phyloP scores from a whole-genome alignment of 2,329 filamentous ascomycete genomes.

The Colletotrichum sidae region DNA sequence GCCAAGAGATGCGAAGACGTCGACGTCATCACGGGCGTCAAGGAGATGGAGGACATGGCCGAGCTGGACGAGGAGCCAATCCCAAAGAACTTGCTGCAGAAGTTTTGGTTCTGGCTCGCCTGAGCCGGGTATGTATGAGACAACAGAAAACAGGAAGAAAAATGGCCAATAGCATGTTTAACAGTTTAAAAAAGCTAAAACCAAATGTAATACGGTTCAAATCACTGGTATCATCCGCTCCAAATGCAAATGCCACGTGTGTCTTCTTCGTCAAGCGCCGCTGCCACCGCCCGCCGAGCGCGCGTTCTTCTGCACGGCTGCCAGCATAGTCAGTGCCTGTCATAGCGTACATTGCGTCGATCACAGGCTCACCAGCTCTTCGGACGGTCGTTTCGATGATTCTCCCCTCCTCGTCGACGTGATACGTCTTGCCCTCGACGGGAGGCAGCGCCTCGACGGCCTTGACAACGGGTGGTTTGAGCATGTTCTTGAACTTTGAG shows the following conservation, averaged over 20 bases:
- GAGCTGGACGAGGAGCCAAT: constrained; percentile 59
- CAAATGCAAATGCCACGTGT: not conserved
- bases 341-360: too few species aligned
- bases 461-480: constrained; percentile 35
- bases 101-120: constrained; percentile 68
- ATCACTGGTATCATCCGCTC: too few species aligned
- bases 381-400: constrained; percentile 32
- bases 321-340: not conserved
- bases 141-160: not conserved
- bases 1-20: constrained; percentile 59
- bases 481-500: constrained; percentile 26
- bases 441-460: constrained; percentile 27
- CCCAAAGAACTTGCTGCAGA: constrained; percentile 63
- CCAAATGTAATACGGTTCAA: too few species aligned
- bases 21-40: constrained; percentile 68
- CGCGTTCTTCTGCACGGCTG: constrained; percentile 15
- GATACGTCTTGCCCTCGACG: constrained; percentile 36
- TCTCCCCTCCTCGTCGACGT: constrained; percentile 31
- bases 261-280: not conserved
- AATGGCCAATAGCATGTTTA: not conserved
- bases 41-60: constrained; percentile 71
- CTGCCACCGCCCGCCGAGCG: constrained; percentile 6
- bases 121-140: constrained; percentile 39
- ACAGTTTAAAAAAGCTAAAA: too few species aligned
- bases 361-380: constrained; percentile 21